Conservation (phyloP, 176 grass and related monocot genomes). For the Aegilops longissima region DNA sequence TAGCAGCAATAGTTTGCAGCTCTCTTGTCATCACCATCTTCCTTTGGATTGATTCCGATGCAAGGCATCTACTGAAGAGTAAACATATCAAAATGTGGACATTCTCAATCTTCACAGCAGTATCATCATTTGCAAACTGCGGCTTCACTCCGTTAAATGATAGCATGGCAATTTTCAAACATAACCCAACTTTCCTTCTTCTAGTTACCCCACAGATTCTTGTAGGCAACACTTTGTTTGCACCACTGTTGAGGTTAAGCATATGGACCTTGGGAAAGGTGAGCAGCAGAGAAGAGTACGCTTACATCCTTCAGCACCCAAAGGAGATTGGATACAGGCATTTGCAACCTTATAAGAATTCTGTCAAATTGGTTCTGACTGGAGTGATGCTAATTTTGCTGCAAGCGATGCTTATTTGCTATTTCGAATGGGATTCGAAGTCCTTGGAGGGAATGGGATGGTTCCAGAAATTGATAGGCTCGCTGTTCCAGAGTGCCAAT, state of each 20-base stretch:
- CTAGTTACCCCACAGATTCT: conserved; percentile 51
- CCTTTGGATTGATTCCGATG: conserved; percentile 32
- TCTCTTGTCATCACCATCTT: conserved; percentile 28
- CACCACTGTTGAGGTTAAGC: conserved; percentile 49
- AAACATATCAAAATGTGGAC: conserved; percentile 52
- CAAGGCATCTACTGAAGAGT: conserved; percentile 43
- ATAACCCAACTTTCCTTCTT: conserved; percentile 49
- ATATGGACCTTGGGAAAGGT: conserved; percentile 36
- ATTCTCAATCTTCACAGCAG: conserved; percentile 36
- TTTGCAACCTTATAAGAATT: conserved; percentile 20
- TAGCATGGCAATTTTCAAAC: conserved; percentile 63
- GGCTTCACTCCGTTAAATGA: conserved; percentile 63
- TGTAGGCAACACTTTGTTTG: conserved; percentile 62
- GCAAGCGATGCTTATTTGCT: conserved; percentile 35
- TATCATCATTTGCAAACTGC: conserved; percentile 68
- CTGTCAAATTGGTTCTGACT: conserved; percentile 27
- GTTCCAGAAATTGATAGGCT: conserved; percentile 45
- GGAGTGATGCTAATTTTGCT: conserved; percentile 24
- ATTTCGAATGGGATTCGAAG: conserved; percentile 45
- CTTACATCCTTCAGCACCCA: conserved; percentile 34
- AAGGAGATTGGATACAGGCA: conserved; percentile 25
- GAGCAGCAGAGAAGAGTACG: conserved; percentile 32
- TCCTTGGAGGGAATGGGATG: conserved; percentile 43
- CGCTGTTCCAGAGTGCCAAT: conserved; percentile 50
- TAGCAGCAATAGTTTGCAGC: conserved; percentile 31